Conservation (phyloP, 2,329 filamentous ascomycete species). For the Aspergillus pseudoviridinutans region DNA sequence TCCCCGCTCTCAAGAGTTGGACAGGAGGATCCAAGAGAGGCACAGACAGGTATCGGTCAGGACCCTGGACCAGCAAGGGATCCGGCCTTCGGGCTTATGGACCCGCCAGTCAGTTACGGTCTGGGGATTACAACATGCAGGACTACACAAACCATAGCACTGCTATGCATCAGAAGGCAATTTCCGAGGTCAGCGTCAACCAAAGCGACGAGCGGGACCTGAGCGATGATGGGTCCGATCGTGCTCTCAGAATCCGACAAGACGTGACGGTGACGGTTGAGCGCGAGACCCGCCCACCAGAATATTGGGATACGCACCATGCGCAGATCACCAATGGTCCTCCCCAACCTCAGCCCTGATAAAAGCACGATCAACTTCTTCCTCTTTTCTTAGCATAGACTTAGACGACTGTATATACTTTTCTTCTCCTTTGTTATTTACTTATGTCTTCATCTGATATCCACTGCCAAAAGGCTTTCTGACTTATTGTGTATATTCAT, state of each 20-base stretch:
- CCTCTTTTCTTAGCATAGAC: not conserved
- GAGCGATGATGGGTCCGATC: slow-evolving; percentile 36
- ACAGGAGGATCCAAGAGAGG: slow-evolving; percentile 33
- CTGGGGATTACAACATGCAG: slow-evolving; percentile 29
- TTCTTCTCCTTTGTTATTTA: not conserved
- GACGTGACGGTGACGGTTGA: slow-evolving; percentile 34
- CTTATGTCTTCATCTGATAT: not conserved
- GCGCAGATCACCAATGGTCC: not conserved
- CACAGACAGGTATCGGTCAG: slow-evolving; percentile 32
- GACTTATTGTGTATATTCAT: not conserved
- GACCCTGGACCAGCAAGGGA: slow-evolving; percentile 28
- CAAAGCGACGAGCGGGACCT: slow-evolving; percentile 26
- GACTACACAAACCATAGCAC: slow-evolving; percentile 23
- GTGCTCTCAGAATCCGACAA: slow-evolving; percentile 36
- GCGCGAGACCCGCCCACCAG: slow-evolving; percentile 13
- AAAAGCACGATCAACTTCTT: not conserved
- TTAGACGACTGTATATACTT: not conserved
- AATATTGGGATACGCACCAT: slow-evolving; percentile 6
- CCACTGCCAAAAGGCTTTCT: not conserved
- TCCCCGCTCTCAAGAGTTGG: slow-evolving; percentile 41
- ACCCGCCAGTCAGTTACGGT: slow-evolving; percentile 23
- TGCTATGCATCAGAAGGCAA: slow-evolving; percentile 23
- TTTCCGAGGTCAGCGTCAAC: slow-evolving; percentile 24
- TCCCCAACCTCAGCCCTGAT: slow-evolving; percentile 7
- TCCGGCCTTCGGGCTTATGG: slow-evolving; percentile 26